Conservation (phyloP, 352 stramenopile species). For the Elongisporangium anandrum region DNA sequence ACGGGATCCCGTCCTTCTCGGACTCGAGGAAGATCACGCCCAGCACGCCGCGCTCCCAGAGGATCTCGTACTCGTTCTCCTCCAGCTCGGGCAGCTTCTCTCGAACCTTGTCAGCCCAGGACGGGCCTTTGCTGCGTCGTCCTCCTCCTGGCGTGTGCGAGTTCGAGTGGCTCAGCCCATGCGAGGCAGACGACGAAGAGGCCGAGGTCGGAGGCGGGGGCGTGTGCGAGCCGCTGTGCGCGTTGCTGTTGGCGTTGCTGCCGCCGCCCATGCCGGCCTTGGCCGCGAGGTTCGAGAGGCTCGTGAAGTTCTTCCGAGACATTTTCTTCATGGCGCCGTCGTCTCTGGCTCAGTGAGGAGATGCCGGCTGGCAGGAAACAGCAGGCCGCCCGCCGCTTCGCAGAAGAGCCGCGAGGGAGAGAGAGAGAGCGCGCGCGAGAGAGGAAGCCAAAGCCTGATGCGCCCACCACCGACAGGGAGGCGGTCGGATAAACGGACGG, state of each 20-base stretch:
- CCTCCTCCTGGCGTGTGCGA: not conserved
- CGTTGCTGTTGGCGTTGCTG: conserved; percentile 20
- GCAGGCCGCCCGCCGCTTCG: not conserved
- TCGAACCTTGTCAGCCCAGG: conserved; percentile 76
- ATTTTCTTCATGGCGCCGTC: conserved; percentile 62
- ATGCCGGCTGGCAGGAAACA: not conserved
- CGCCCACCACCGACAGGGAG: not conserved
- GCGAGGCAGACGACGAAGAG: conserved; percentile 6
- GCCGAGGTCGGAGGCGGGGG: not conserved
- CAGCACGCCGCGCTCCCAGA: conserved; percentile 83
- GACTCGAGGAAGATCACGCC: conserved; percentile 86
- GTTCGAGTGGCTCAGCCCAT: conserved; percentile 3
- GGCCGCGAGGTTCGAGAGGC: conserved; percentile 31
- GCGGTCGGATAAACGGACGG: not conserved
- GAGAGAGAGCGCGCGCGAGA: not conserved
- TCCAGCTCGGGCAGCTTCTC: conserved; percentile 71
- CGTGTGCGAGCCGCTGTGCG: conserved; percentile 8
- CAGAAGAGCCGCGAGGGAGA: not conserved
- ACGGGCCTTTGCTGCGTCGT: conserved; percentile 20
- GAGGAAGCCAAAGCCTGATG: not conserved
- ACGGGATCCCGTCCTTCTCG: conserved; percentile 81
- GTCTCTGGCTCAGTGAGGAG: conserved; percentile 3
- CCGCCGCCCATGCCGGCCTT: conserved; percentile 33
- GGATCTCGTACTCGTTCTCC: conserved; percentile 83
- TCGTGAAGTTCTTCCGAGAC: conserved; percentile 60